Base-by-base conservation (phyloP, 441 rosid genomes). In the Jatropha podagrica region DNA sequence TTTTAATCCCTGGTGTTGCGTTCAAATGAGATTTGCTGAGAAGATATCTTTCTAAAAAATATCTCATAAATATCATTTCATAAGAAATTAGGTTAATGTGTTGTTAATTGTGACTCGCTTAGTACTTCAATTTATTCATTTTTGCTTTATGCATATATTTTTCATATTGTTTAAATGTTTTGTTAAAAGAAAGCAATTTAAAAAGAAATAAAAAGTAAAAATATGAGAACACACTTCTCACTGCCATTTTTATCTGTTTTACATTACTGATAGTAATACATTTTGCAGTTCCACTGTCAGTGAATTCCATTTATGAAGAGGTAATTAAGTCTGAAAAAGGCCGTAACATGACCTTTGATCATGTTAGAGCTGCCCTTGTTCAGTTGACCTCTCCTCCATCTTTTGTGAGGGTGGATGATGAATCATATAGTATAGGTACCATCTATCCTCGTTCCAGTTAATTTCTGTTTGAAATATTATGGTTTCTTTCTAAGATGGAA, bases 261-360 rank as follows among this genome's bases (percentile, higher is more conserved):
- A 23, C n/a, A 20, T 69, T 75, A 15, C 75, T 79, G 73, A 80
- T 56, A 52, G 58, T 62, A 38, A 69, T 75, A 55, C 51, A 4
- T 75, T 72, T 76, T 90, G 78, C 88, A 93, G 97, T 72, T 85
- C 85, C 94, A 2, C 76, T 93, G 79, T 87, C 91, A 12, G 41
- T 89, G 66, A 83, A 85, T 82, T 77, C 96, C 72, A 92, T 93
- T 56, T 95, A 86, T 69, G 97, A 89, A 78, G 99, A 93, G 86
- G 92, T 93, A 74, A 91, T 92, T 83, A 89, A 91, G 84, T 86
- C 81, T 75, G 94, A 88, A 82, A 91, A 82, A 63, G 96, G 94
- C 69, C 94, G 90, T 58, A 82, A 82, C 71, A 85, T 91, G 94
- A 87, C 91, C 59, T 81, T 89, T 71, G 97, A 89, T 80, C 90